Percentiles rank a stretch among this genome's conserved stretches.
These are phyloP conservation scores for Aurinia saxatilis DNA, from an alignment of 345 rosid species.

Conservation along the genomic window DNA sequence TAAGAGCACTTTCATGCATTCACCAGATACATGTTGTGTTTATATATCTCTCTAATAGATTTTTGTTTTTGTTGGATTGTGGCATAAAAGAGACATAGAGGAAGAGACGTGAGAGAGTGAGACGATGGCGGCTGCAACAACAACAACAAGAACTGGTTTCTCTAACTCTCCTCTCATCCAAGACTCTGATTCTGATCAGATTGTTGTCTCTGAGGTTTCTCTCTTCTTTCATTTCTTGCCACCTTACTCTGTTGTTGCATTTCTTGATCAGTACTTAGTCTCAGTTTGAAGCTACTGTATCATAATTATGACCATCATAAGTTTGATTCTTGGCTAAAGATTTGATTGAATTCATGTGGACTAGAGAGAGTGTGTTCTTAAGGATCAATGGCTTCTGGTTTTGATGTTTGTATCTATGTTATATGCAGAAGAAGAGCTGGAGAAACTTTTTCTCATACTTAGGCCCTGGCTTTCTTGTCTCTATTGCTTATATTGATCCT, in stretches of 20 bases:
- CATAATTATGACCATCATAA: neutral
- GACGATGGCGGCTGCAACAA: conserved; percentile 29
- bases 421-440: conserved; percentile 74
- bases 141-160: conserved; percentile 35
- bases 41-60: neutral
- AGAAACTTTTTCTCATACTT: conserved; percentile 70
- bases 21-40: neutral
- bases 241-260: neutral
- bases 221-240: neutral
- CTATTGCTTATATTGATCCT: conserved; percentile 88
- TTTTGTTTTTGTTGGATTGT: neutral
- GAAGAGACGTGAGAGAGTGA: neutral
- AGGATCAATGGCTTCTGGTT: neutral
- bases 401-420: too few relatives aligned
- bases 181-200: conserved; percentile 39
- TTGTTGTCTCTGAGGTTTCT: conserved; percentile 70
- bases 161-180: conserved; percentile 56
- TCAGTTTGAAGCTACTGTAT: neutral
- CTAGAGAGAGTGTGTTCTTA: neutral
- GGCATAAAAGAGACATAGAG: neutral
- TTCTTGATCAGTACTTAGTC: too few relatives aligned
- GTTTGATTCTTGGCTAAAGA: neutral
- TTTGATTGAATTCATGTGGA: neutral
- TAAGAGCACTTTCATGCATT: neutral
- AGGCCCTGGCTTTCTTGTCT: conserved; percentile 89